Base-by-base conservation (phyloP, 192 early-diverging fungal genomes). In the Rhizophagus clarus region DNA sequence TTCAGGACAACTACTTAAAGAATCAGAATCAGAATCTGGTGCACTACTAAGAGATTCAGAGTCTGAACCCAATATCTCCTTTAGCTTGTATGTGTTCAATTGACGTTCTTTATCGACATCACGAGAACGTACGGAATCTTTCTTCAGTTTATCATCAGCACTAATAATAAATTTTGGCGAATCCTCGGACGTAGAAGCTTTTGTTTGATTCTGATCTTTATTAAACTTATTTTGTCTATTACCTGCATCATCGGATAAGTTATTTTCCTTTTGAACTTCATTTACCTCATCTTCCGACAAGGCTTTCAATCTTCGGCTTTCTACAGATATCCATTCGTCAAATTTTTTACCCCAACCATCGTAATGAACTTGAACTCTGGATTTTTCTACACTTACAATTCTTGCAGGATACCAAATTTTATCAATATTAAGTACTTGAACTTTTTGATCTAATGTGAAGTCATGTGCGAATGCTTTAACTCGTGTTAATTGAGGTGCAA, bases 271-370 rank as follows among this genome's bases (percentile, higher is more conserved):
- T 45, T 45, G 42, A 45, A 45, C 11, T 45, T 45, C 0, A 45
- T 45, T 45, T 45, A 45, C 11, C 4, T 74, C 24, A 61, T 47
- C 60, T 28, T 47, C 40, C 2, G 71, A 51, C 26, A 67, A 37
- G 3, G 78, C 47, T 71, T 80, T 81, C 32, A 90, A 72, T 26
- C 87, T 71, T 62, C 82, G 74, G 70, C 89, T 90, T 22, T 85
- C 87, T 7, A 86, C 83, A 4, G 84, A 79, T 29, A 90, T 75
- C 89, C 89, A 90, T 79, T 90, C 89, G 61, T 90, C 89, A 79
- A 82, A 88, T n/a, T 80, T 70, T 20, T 84, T 72, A 20, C 76
- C 82, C 87, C 89, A 88, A 17, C 84, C 87, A 79, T 90, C 89
- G 63, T 84, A 88, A n/a, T 84, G 89, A 47, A 90, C 82, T 67